Percentiles rank a stretch among this genome's conserved stretches.
Evolutionary conservation across 805 yeast genomes (phyloP).

Genomic region (Scheffersomyces spartinae): DNA sequence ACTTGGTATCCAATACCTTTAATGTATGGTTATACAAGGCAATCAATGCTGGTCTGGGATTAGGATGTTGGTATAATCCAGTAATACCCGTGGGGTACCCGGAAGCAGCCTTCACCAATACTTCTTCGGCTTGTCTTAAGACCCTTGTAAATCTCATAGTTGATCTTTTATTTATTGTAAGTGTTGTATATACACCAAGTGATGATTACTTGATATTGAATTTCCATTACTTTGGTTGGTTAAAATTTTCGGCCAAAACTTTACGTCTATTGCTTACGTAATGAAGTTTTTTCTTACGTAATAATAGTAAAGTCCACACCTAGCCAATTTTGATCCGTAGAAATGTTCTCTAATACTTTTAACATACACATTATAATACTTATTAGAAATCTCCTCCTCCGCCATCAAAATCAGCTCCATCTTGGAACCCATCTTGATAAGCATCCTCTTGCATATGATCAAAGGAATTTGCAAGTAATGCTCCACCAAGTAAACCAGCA

Average conservation of each 20-base stretch:
- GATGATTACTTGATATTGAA: too few species aligned
- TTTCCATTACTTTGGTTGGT: too few species aligned
- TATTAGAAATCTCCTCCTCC: too few species aligned
- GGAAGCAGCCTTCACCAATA: slow-evolving; percentile 43
- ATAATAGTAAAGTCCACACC: neutral
- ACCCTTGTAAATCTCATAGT: slow-evolving; percentile 30
- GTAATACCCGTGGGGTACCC: slow-evolving; percentile 78
- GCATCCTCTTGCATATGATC: slow-evolving; percentile 16
- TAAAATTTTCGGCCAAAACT: too few species aligned
- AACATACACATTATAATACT: too few species aligned
- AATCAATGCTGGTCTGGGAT: slow-evolving; percentile 70
- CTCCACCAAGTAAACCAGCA: slow-evolving; percentile 53
- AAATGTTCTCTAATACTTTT: neutral
- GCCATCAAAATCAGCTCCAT: slow-evolving; percentile 18
- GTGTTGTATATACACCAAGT: too few species aligned
- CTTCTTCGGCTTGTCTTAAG: slow-evolving; percentile 36
- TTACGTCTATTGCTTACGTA: too few species aligned
- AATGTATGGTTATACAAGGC: slow-evolving; percentile 64
- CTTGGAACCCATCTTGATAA: slow-evolving; percentile 23
- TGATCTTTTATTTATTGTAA: too few species aligned
- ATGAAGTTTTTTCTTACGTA: slow-evolving; percentile 1
- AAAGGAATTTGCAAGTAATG: slow-evolving; percentile 36
- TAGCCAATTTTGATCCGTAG: neutral
- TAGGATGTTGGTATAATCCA: slow-evolving; percentile 69
- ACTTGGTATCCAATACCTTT: slow-evolving; percentile 41